Base-by-base conservation (phyloP, 352 stramenopile genomes). In the Hyaloperonospora brassicae region DNA sequence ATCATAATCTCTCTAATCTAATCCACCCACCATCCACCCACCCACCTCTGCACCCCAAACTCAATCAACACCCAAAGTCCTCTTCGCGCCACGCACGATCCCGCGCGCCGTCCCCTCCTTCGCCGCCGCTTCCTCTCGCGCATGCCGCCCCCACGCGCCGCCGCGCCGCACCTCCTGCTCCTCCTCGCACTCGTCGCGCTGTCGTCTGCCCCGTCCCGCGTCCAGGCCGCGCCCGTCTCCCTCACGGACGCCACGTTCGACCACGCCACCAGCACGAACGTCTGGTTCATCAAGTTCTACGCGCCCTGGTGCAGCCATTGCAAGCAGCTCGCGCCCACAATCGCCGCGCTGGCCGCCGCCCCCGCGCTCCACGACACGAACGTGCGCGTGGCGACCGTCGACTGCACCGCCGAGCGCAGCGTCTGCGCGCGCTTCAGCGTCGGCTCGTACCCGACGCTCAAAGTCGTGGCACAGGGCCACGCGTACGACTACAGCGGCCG, bases 211-310 rank as follows among this genome's bases (percentile, higher is more conserved):
- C 55, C 61, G 2, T 59, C 64, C 22, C 47, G n/a, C 17, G 59
- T 47, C 9, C 49, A 60, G 11, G 71, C 71, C 14, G 53, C 52
- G 27, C 61, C 65, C n/a, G 59, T 62, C 25, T 55, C 50, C 39
- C 57, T 84, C 21, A 81, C 63, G 1, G 73, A 84, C 25, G 58
- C 58, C 36, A 74, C 70, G 23, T 90, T 90, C 47, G 79, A 90
- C 44, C 49, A 73, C 24, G 57, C 79, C 50, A 90, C 74, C 10
- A 61, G 68, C 43, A 43, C 61, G 25, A 59, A 68, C 52, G 71
- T 84, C 40, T 89, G 80, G 80, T 76, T 90, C 45, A 52, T 90
- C 63, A 87, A 93, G 64, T 93, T 93, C 62, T 93, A 90, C 61
- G 80, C 83, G 35, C 83, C 83, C 9, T 93, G 83, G 83, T 93